Evolutionary conservation across 2,329 filamentous ascomycete species (phyloP), one percentile per base, ranked within the genome.

Genomic region (Talaromyces funiculosus): DNA sequence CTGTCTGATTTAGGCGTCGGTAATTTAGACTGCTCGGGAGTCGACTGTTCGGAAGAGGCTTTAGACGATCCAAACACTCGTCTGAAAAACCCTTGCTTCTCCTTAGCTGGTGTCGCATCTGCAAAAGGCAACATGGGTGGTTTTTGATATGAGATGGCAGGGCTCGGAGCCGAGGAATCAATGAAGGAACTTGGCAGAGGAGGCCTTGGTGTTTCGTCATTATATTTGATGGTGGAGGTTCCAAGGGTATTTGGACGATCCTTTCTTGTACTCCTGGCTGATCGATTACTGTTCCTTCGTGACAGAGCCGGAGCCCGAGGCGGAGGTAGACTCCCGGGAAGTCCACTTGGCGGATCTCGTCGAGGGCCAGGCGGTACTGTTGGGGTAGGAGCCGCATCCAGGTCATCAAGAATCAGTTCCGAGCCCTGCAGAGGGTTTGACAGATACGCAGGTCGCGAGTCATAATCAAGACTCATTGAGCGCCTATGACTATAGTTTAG

Each of bases 71-170:
- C 90, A 78, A 97, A 97, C 40, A 97, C 90, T 64, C 93, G 86
- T 67, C 91, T 86, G 79, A 97, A 97, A 79, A 99, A 97, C 20
- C 94, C 92, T 8, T 85, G 90, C 61, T 86, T 86, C 69, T 90
- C 87, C 71, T 89, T 90, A 57, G 67, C 78, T 66, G 73, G 78
- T 64, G 70, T 77, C 64, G 75, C 74, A 64, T 70, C 77, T 63
- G 72, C 73, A 63, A 71, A 73, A 43, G 73, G 69, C 4, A 49
- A n/a, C 24, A 77, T 72, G 24, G 73, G 69, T 16, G 75, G 67
- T 61, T 84, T 84, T 42, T 81, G 77, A 62, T 79, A 78, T 47
- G 77, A 79, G 59, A 84, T 80, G 18, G 78, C 77, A 43, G 82
- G 81, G 64, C 82, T 81, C 53, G 83, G 80, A 16, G 81, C 80